phyloP scores from a whole-genome alignment of 495 filamentous ascomycete genomes.

The Podospora conica region DNA sequence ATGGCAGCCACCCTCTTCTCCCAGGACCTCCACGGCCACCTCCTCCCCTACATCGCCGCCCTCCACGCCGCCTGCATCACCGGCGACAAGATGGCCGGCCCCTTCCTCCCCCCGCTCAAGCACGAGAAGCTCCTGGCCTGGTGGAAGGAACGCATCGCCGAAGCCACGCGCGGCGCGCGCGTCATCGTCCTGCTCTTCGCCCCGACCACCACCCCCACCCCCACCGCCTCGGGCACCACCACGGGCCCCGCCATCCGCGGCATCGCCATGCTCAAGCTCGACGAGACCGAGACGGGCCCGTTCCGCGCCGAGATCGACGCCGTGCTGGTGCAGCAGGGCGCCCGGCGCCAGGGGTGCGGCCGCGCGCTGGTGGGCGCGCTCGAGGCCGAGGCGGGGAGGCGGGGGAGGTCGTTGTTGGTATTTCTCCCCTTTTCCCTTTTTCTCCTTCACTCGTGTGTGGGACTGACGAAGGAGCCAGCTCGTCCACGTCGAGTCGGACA shows the following conservation, averaged over 20 bases:
- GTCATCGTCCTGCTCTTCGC: constrained; percentile 33
- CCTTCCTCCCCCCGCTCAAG: constrained; percentile 34
- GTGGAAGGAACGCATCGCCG: constrained; percentile 36
- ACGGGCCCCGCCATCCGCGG: constrained; percentile 31
- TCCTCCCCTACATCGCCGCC: constrained; percentile 35
- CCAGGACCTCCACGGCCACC: constrained; percentile 26
- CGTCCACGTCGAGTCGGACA: constrained; percentile 31
- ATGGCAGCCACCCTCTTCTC: constrained; percentile 31
- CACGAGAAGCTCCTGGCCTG: constrained; percentile 35
- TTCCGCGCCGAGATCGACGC: constrained; percentile 35
- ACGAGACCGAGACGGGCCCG: constrained; percentile 30
- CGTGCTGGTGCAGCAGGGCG: constrained; percentile 30
- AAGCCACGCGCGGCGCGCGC: constrained; percentile 24
- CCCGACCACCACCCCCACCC: constrained; percentile 18
- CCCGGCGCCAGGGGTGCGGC: constrained; percentile 28
- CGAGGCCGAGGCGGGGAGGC: constrained; percentile 31
- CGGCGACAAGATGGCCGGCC: constrained; percentile 32
- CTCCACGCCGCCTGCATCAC: constrained; percentile 36
- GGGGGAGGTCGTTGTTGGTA: constrained; percentile 35
- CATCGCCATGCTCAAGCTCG: constrained; percentile 32
- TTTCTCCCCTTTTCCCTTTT: neutral
- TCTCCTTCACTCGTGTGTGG: neutral
- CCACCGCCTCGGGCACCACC: constrained; percentile 19
- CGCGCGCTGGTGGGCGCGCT: constrained; percentile 28
- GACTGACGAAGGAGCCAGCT: constrained; percentile 18